Base-by-base conservation (phyloP, 164 flowering plant species). In the Liquidambar formosana region DNA sequence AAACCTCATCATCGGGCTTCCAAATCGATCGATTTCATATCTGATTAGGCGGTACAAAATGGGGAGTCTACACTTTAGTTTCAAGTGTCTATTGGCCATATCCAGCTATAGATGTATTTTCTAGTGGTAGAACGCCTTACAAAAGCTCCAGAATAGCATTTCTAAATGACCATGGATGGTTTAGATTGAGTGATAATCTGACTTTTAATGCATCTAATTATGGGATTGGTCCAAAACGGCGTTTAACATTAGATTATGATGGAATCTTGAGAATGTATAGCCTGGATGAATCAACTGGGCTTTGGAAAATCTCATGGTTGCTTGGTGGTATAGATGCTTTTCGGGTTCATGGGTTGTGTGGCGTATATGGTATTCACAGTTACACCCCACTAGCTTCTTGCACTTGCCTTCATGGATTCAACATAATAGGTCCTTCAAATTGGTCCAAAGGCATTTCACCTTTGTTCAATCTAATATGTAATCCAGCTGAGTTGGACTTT, bases 251-350 rank as follows among this genome's bases (percentile, higher is more conserved):
- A 4, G 73, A 71, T 57, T 64, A n/a, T 33, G 73, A 71, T 57
- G 68, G 73, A 22, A 63, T 63, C 41, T 53, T 70, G 4, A 63
- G 73, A 56, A 12, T 64, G 11, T 65, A 71, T 21, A 73, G 76
- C 49, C 64, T 73, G 47, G 59, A 68, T 43, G 49, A 56, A 4
- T 63, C 44, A 18, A 73, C 57, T 1, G 28, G 67, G 3, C 13
- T 23, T 12, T 73, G 76, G 76, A 57, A 11, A 2, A 33, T 73
- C 61, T 27, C 72, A 33, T 73, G 72, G 68, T 26, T 45, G 41
- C 41, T 6, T 33, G 64, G 64, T 16, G 49, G 57, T 13, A 8
- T 53, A 10, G 49, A 63, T 53, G 27, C 28, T 41, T 73, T 72
- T 41, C 49, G 26, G 5, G 72, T 73, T 10, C 69, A 68, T 46